A percentile compares a stretch with the other conserved stretches of the same genome.
Evolutionary conservation across 2,329 filamentous ascomycete genomes (phyloP).

Genomic region (Cercospora sp.): DNA sequence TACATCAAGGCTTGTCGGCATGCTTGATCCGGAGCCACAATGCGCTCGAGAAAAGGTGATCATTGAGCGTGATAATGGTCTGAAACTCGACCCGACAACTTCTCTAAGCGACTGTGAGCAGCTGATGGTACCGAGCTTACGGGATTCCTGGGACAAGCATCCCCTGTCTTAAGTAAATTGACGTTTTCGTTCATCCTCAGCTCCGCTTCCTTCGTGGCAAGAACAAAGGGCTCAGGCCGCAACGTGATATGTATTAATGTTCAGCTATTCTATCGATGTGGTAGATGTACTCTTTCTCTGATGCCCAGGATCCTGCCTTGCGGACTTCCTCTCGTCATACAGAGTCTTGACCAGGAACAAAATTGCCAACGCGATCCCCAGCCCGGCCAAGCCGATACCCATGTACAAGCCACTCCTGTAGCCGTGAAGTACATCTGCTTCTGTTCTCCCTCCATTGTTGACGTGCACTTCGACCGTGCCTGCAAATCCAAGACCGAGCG

Average conservation of each 20-base stretch:
- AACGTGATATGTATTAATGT: not conserved
- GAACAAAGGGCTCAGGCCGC: no score
- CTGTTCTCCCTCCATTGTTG: constrained; percentile 41
- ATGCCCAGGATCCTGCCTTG: not conserved
- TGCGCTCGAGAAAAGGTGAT: no score
- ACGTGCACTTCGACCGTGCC: constrained; percentile 61
- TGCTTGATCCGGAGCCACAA: no score
- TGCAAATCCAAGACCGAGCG: constrained; percentile 64
- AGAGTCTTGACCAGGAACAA: constrained; percentile 33
- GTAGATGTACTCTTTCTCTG: not conserved
- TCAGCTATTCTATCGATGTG: not conserved
- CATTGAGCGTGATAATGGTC: no score
- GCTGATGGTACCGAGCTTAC: not conserved
- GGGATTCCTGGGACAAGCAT: not conserved
- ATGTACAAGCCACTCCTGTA: constrained; percentile 47
- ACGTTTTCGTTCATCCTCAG: no score
- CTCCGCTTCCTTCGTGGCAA: no score
- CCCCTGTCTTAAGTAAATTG: not conserved
- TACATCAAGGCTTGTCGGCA: no score
- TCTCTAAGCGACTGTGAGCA: no score
- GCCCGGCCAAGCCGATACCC: constrained; percentile 38
- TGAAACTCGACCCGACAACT: no score
- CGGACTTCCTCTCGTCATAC: constrained; percentile 19
- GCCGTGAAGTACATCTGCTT: constrained; percentile 39
- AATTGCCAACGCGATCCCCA: constrained; percentile 34